These are phyloP conservation scores for Metschnikowia picachoensis DNA, from an alignment of 805 yeast genomes.

Conservation along the genomic window DNA sequence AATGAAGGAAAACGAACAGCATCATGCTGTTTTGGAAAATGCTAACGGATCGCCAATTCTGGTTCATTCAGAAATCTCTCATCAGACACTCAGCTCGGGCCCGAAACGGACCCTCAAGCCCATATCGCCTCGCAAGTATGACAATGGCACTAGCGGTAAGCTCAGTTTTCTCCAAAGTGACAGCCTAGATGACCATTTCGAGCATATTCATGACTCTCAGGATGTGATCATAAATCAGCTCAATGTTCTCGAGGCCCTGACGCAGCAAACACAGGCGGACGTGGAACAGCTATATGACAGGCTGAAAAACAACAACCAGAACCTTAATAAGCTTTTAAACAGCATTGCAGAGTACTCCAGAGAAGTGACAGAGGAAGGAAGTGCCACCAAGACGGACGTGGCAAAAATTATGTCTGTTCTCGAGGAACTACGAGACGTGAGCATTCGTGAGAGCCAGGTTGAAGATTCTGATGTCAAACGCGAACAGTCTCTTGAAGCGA, in stretches of 20 bases:
- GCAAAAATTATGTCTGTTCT: constrained; percentile 20
- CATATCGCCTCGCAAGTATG: constrained; percentile 25
- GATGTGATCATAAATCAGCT: constrained; percentile 28
- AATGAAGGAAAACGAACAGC: neutral
- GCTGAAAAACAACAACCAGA: constrained; percentile 38
- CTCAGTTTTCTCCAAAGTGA: constrained; percentile 31
- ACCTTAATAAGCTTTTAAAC: constrained; percentile 33
- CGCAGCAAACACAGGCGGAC: constrained; percentile 35
- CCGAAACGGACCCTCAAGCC: constrained; percentile 17
- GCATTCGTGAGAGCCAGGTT: neutral
- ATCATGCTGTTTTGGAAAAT: neutral
- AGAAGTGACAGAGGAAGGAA: constrained; percentile 34
- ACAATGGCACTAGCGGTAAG: constrained; percentile 19
- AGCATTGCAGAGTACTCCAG: constrained; percentile 32
- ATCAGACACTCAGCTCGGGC: constrained; percentile 2
- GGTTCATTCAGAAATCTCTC: neutral
- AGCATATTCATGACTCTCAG: constrained; percentile 26
- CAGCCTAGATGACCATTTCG: constrained; percentile 32
- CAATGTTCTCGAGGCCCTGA: constrained; percentile 27
- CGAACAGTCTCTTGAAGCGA: neutral
- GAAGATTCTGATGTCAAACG: constrained; percentile 1
- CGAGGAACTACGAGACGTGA: constrained; percentile 9
- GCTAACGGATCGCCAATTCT: neutral
- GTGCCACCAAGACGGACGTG: constrained; percentile 33
- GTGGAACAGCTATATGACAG: constrained; percentile 35